phyloP scores from a whole-genome alignment of 176 grass and related monocot genomes.

The Musa itinerans region DNA sequence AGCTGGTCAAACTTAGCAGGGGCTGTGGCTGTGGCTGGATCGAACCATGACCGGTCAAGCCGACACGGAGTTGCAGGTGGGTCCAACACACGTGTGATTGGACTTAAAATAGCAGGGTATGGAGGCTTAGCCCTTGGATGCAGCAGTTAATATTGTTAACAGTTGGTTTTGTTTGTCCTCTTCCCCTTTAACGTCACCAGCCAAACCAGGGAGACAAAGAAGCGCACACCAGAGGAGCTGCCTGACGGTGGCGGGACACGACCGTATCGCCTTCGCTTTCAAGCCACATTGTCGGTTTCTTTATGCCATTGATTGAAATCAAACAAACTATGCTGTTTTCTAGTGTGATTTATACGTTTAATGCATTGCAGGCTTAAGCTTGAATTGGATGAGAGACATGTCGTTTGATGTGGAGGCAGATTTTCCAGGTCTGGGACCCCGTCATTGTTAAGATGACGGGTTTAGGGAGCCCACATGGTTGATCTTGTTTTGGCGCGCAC shows the following conservation, averaged over 20 bases:
- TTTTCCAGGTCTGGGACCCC: constrained; percentile 3
- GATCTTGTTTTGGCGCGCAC: background rate
- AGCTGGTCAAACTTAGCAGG: background rate
- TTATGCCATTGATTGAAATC: background rate
- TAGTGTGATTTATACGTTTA: too few relatives aligned
- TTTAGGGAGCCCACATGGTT: background rate
- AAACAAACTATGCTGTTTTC: background rate
- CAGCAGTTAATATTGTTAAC: background rate
- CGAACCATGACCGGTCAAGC: constrained; percentile 4
- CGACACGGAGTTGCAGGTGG: background rate
- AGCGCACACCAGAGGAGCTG: background rate
- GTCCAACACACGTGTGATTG: background rate
- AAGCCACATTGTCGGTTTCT: background rate
- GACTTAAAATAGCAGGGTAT: too few relatives aligned
- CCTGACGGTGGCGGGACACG: background rate
- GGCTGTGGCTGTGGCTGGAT: background rate
- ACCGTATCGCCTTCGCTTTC: background rate
- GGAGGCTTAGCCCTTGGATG: too few relatives aligned
- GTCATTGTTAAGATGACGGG: background rate
- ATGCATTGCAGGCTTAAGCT: background rate
- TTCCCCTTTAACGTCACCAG: too few relatives aligned
- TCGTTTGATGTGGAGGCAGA: constrained; percentile 11
- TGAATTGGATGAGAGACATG: background rate
- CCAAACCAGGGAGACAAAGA: background rate
- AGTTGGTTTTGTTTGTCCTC: background rate